Base-by-base conservation (phyloP, 164 flowering plant species). In the Amborella trichopoda region DNA sequence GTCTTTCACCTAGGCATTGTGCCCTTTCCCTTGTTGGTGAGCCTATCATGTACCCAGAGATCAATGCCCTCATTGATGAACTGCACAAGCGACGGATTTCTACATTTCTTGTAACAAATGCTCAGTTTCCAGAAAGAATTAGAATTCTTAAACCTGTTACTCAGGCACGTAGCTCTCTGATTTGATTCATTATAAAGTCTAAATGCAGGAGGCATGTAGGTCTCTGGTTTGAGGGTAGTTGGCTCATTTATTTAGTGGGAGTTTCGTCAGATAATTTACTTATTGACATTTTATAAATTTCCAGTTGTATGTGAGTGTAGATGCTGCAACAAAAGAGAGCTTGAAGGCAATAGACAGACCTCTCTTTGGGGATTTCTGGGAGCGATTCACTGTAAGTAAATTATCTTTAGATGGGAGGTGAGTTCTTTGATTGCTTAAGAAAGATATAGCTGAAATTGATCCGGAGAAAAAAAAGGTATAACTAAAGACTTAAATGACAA, bases 11-110 rank as follows among this genome's bases (percentile, higher is more conserved):
- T 13, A 77, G 89, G 73, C 99, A 93, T 58, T 93, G 99, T 75
- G 96, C 99, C 23, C 73, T 93, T 60, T 93, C 99, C 14, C 95
- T 93, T 64, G 99, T 93, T 71, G 95, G 99, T 46, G 96, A 93
- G 67, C 99, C 99, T 22, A 93, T 93, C 57, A 88, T 93, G 99
- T 93, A 93, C 54, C 99, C 99, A 4, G 95, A 88, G 68, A 93
- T 93, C 43, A 93, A 93, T 54, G 12, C 75, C 38, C 96, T 88
- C 54, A 70, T 93, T 37, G 87, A 77, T 70, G 99, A 88, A 69
- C 71, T 93, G 61, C 99, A 93, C 49, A 59, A 55, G 48, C 72
- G 91, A 55, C 68, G 79, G 23, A 93, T 93, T 47, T 88, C 99
- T 23, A 93, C 95, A 39, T 93, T 88, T 69, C 89, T 93, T 34